Base-by-base conservation (phyloP, 805 yeast species). In the Ogataea siamensis region DNA sequence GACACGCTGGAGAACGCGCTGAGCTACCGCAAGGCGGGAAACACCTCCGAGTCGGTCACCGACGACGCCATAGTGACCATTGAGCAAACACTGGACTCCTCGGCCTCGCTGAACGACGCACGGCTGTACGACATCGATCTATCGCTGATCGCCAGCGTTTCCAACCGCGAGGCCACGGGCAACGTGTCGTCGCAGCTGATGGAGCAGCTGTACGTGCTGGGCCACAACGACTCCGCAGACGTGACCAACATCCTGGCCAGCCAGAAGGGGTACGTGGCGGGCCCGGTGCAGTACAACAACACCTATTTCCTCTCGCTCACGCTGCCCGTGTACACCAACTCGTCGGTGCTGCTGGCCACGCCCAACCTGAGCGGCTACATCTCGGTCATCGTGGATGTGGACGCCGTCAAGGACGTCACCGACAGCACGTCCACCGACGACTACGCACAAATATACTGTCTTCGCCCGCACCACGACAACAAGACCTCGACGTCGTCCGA, bases 221-320 rank as follows among this genome's bases (percentile, higher is more conserved):
- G 45, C 16, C 20, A 44, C 20, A 28, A 32, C 8, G 16, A 40
- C 8, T 30, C 28, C 7, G 14, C 36, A 2, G 35, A 62, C 2
- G 58, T 78, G 0, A 74, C 84, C 7, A 62, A 69, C 11, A 54
- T 70, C 2, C 55, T 76, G 7, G 36, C 70, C 1, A 58, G 62
- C 15, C 47, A 67, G 1, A 60, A 60, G 0, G 83, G 83, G n/a
- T 60, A 70, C 38, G 43, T 85, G 11, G 64, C 80, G 1, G 95
- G 94, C 3, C 96, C 96, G 0, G 65, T 75, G 1, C 36, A 62
- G 12, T 76, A 78, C 48, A 58, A 57, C 25, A 49, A 66, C 1
- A 42, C 68, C 2, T 81, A 73, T 50, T 72, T 78, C 47, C 66
- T 86, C 71, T 86, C 95, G 0, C 64, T 88, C 62, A 83, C 96